Evolutionary conservation across 2,329 filamentous ascomycete species (phyloP), one percentile per base, ranked within the genome.

Genomic region (Apiospora pterosperma): DNA sequence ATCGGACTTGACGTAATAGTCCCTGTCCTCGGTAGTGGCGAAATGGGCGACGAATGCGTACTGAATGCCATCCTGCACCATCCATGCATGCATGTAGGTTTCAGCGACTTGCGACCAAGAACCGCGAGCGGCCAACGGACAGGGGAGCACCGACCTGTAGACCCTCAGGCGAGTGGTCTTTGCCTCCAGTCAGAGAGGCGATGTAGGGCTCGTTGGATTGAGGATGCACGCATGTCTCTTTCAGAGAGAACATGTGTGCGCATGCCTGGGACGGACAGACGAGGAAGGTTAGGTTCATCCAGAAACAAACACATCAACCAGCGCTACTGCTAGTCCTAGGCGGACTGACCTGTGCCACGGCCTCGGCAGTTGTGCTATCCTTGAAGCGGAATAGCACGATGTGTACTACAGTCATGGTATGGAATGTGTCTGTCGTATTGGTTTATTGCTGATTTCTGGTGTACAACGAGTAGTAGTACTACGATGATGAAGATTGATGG

Each of bases 161-260:
- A 5, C 48, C 48, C 28, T 55, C 48, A 6, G 48, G 48, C 8
- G 86, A 90, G 70, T 86, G 89, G 70, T 92, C 86, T 63, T 77
- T 78, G 0, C 90, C 89, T 0, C 88, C 89, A 0, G 81, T 80
- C 19, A 83, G 78, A 0, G 84, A 81, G 63, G 81, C 82, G 64
- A 92, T 86, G 70, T 92, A 92, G 0, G 84, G 84, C 65, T 84
- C 77, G 10, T 87, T 78, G 0, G 86, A 84, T 2, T 78, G 78
- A 12, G 88, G 86, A 66, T 89, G 84, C 3, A 90, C 48, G 73
- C 90, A 92, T 16, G 80, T 80, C 4, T 87, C 77, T 67, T 82
- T 81, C 2, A 92, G 77, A 0, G 76, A 80, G 16, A 90, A 76
- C 81, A 91, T 86, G 21, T 82, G 61, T 23, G 61, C 58, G 48